Conservation (phyloP, 495 filamentous ascomycete genomes). For the Aspergillus sclerotiicarbonarius region DNA sequence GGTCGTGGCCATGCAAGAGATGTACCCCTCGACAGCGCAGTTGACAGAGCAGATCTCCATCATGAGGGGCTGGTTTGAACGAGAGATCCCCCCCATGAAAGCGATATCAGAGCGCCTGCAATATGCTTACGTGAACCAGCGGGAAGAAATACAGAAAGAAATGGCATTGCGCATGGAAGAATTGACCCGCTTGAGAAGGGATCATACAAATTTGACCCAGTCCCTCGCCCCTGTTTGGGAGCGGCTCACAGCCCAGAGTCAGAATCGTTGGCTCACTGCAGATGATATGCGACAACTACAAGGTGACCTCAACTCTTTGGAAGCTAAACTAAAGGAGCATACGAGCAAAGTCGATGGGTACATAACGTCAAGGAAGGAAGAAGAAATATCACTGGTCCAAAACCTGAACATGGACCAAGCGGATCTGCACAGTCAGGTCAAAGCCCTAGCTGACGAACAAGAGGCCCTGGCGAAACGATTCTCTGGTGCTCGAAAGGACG, state of each 20-base stretch:
- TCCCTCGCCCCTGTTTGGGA: slow-evolving; percentile 9
- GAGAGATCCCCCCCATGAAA: slow-evolving; percentile 4
- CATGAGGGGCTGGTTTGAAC: slow-evolving; percentile 3
- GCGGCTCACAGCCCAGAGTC: background rate
- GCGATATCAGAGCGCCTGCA: slow-evolving; percentile 11
- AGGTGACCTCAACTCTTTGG: background rate
- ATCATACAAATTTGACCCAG: slow-evolving; percentile 6
- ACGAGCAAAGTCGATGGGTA: background rate
- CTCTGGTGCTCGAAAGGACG: background rate
- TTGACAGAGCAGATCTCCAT: slow-evolving; percentile 13
- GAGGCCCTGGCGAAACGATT: background rate
- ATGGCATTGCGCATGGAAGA: slow-evolving; percentile 3
- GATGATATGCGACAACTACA: slow-evolving; percentile 2
- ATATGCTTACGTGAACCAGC: background rate
- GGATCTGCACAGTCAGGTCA: background rate
- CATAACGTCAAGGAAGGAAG: background rate
- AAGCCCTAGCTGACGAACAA: background rate
- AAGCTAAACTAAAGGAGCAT: slow-evolving; percentile 2
- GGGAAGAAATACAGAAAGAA: slow-evolving; percentile 3
- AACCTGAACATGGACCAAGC: slow-evolving; percentile 1
- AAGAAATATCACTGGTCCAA: background rate
- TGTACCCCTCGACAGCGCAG: slow-evolving; percentile 31
- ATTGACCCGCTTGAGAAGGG: slow-evolving; percentile 8
- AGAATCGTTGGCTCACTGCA: slow-evolving; percentile 2
- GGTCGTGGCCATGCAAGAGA: slow-evolving; percentile 35